A percentile compares a stretch with the other conserved stretches of the same genome.
Evolutionary conservation across 768 basidiomycete species (phyloP).

Genomic region (Paxillus rubicundulus): DNA sequence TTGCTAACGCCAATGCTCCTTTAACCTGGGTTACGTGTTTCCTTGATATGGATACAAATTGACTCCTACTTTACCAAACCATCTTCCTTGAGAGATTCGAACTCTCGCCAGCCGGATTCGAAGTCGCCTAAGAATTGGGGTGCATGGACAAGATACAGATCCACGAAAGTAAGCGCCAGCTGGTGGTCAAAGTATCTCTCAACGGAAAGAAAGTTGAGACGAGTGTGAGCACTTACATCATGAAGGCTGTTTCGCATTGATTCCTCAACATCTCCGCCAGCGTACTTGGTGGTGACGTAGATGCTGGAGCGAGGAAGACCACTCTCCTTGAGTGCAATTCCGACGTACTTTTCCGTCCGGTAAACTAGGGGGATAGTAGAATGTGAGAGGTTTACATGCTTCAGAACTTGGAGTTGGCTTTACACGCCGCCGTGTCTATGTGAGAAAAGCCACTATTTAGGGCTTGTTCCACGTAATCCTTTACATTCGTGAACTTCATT

Average conservation of each 20-base stretch:
- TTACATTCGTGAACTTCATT: constrained; percentile 46
- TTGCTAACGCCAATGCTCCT: constrained; percentile 79
- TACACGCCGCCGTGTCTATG: constrained; percentile 61
- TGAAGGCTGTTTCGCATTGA: constrained; percentile 47
- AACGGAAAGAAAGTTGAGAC: neutral
- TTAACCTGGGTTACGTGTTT: neutral
- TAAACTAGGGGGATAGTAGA: constrained; percentile 16
- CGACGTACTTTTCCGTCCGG: constrained; percentile 35
- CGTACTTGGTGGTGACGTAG: constrained; percentile 58
- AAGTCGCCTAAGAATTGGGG: constrained; percentile 37
- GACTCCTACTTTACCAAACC: constrained; percentile 28
- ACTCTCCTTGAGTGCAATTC: constrained; percentile 44
- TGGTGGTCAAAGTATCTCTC: constrained; percentile 22
- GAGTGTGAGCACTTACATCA: constrained; percentile 37
- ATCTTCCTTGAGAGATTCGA: constrained; percentile 51
- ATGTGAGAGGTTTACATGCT: constrained; percentile 1
- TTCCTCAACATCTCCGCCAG: constrained; percentile 27
- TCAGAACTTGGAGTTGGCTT: constrained; percentile 3
- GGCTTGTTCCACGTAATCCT: constrained; percentile 54
- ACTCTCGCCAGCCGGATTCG: constrained; percentile 49
- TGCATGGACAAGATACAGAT: constrained; percentile 68
- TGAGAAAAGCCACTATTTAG: constrained; percentile 61
- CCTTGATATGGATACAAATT: neutral
- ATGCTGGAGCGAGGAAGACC: constrained; percentile 44
- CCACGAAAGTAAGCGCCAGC: constrained; percentile 60